Base-by-base conservation (phyloP, 768 basidiomycete species). In the Rhodotorula toruloides region DNA sequence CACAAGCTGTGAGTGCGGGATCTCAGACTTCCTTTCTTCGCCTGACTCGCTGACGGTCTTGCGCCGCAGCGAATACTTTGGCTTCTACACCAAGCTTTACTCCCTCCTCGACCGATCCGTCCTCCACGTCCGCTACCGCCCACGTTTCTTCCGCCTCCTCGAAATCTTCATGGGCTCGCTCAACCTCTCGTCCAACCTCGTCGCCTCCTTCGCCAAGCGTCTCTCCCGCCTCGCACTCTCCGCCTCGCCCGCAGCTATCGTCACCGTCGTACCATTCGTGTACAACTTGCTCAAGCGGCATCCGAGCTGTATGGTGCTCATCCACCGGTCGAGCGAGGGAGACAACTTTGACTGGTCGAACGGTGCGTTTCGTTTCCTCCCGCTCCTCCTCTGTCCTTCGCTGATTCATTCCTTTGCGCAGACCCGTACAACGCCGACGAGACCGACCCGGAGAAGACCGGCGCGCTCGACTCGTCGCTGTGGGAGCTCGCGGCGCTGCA, bases 261-360 rank as follows among this genome's bases (percentile, higher is more conserved):
- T 99, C 63, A 87, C 92, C 82, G 80, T 90, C 73, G 84, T 99
- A 48, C 92, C 96, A 4, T 90, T 98, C 79, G 86, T 87, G 12
- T 98, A 98, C 79, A 98, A 98, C 75, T 81, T 92, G 57, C 83
- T 99, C 73, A 96, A 96, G 77, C 81, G 84, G 14, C 94, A 98
- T 77, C 92, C 93, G 6, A 84, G 86, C 0, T 83, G 92, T 67
- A 96, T 97, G 93, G 79, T 80, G 39, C 89, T 98, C 87, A 89
- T 98, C 42, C 96, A 98, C 76, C 84, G 87, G 25, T 76, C 75
- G 11, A 43, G 69, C 5, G 70, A 72, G 21, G 76, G 74, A 11
- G 71, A 69, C 7, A 71, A 46, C 19, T 64, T 71, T 36, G 68
- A 70, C 46, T 58, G 63, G 63, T 52, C 49, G 39, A 62, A 54